Conservation (phyloP, 768 basidiomycete genomes). For the Omphalotus guepiniiformis region DNA sequence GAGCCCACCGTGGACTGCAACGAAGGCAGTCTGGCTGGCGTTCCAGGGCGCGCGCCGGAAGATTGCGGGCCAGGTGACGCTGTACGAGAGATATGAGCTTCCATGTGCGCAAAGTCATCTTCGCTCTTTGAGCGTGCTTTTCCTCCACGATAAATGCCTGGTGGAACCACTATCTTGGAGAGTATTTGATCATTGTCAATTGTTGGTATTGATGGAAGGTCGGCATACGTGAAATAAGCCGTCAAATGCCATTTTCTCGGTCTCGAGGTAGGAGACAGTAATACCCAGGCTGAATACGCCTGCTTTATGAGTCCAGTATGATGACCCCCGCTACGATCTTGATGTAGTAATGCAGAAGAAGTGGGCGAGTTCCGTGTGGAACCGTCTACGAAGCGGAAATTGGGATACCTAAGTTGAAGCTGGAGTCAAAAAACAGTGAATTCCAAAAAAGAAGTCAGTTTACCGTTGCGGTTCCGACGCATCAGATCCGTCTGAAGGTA, state of each 20-base stretch:
- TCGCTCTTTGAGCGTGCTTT: constrained; percentile 38
- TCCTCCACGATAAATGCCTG: constrained; percentile 42
- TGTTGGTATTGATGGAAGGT: constrained; percentile 42
- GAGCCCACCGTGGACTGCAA: constrained; percentile 35
- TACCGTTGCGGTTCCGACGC: constrained; percentile 9
- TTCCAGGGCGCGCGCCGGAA: constrained; percentile 7
- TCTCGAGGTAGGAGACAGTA: constrained; percentile 35
- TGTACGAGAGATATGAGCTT: too few relatives aligned
- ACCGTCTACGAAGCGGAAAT: constrained; percentile 56
- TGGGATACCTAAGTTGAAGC: constrained; percentile 28
- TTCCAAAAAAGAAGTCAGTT: constrained; percentile 16
- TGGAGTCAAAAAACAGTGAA: background rate
- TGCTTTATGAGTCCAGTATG: constrained; percentile 63
- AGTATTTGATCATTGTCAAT: constrained; percentile 41
- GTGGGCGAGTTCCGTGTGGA: constrained; percentile 44
- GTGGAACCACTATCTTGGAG: constrained; percentile 40
- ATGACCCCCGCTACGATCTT: constrained; percentile 48
- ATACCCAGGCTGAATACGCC: constrained; percentile 66
- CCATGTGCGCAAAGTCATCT: too few relatives aligned
- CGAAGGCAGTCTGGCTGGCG: constrained; percentile 30
- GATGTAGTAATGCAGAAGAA: constrained; percentile 54
- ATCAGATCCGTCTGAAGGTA: constrained; percentile 33
- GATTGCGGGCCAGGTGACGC: constrained; percentile 3
- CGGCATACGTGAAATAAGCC: constrained; percentile 49
- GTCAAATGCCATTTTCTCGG: constrained; percentile 68